These are phyloP conservation scores for Peronospora belbahrii DNA, from an alignment of 352 stramenopile species.

Conservation along the genomic window DNA sequence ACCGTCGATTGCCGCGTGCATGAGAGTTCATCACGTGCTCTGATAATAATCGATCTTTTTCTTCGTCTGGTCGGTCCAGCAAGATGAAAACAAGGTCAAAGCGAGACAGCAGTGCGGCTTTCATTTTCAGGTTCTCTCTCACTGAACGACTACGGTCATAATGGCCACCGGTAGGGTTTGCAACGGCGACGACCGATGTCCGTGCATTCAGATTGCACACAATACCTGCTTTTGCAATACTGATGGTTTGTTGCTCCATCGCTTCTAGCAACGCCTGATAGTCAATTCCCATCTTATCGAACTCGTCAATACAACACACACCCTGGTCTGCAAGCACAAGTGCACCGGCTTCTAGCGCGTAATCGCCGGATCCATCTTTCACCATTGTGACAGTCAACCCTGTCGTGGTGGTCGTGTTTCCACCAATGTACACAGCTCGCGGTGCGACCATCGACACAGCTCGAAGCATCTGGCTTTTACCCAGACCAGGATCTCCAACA, in stretches of 20 bases:
- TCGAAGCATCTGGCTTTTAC: constrained; percentile 94
- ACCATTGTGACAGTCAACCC: constrained; percentile 94
- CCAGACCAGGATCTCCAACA: constrained; percentile 93
- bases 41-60: constrained; percentile 90
- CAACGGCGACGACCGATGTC: constrained; percentile 93
- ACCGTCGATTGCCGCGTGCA: constrained; percentile 23
- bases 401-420: constrained; percentile 93
- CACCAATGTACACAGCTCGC: constrained; percentile 94
- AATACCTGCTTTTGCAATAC: constrained; percentile 85
- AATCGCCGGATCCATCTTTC: constrained; percentile 90
- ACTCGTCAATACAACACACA: constrained; percentile 97
- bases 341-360: constrained; percentile 88
- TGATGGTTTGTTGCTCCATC: constrained; percentile 99
- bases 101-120: constrained; percentile 89
- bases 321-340: constrained; percentile 92
- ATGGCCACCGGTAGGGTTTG: constrained; percentile 94
- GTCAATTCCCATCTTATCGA: constrained; percentile 95
- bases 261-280: constrained; percentile 92
- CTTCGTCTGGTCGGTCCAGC: constrained; percentile 89
- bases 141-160: constrained; percentile 95
- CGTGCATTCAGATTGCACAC: constrained; percentile 92
- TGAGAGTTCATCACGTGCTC: constrained; percentile 94
- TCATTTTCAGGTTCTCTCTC: constrained; percentile 95
- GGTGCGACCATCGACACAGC: constrained; percentile 87
- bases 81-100: constrained; percentile 98